Base-by-base conservation (phyloP, 202 grass and related monocot genomes). In the Brachypodium distachyon region DNA sequence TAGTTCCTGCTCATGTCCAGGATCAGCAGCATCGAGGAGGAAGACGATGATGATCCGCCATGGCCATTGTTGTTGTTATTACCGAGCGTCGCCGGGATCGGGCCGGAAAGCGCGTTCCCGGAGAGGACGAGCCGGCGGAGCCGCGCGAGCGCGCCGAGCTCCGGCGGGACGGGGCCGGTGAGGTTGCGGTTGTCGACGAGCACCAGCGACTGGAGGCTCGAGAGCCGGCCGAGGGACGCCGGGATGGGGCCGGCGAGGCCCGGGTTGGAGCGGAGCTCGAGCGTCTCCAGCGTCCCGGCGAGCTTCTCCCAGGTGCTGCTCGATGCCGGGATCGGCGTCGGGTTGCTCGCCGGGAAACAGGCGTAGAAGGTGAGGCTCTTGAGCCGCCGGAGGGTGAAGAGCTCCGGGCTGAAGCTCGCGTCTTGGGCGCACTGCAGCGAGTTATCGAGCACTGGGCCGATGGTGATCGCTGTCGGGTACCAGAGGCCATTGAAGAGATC, bases 381-480 rank as follows among this genome's bases (percentile, higher is more conserved):
- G 68, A 99, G 89, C 74, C 80, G 92, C 37, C 74, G 70, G 25
- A 99, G 89, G 6, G 95, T 77, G 66, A 99, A 99, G 14, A 99
- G 85, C 25, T 73, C 69, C 3, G 87, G 31, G 27, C 53, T 87
- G 70, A 98, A 98, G 26, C 77, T 78, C 51, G 89, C 85, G 40
- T 79, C 89, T 0, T 69, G 23, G 0, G 77, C 42, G 67, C 96
- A 99, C 61, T 85, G 84, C 16, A 99, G 80, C 4, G 96, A 99
- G 81, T 99, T 96, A 63, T 96, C 96, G 0, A 99, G 89, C 9
- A 93, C 83, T 6, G 96, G 96, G 16, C 96, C 96, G 39, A 99
- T 87, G 91, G 48, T 87, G 3, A 99, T 66, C 56, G 67, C 51
- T 0, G 96, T 90, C 34, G 93, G 83, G 85, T 99, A 89, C 96